Evolutionary conservation across 1,139 yeast species (phyloP).

Genomic region (Saccharomyces pastorianus): DNA sequence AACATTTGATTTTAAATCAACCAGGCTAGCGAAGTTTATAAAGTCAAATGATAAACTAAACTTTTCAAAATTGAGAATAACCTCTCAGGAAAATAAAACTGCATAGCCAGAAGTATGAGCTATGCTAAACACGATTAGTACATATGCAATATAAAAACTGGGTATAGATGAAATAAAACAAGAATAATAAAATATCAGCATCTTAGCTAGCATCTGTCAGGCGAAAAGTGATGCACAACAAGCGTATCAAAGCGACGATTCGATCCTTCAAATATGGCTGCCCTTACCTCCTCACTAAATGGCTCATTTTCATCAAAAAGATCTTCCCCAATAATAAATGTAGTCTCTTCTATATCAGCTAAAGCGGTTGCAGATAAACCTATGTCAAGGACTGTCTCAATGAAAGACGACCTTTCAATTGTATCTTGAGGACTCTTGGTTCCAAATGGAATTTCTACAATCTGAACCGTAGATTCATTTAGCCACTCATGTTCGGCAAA

Average conservation of each 20-base stretch:
- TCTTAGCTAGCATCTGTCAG: not conserved
- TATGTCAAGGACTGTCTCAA: slow-evolving; percentile 15
- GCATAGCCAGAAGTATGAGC: not conserved
- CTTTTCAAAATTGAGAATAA: slow-evolving; percentile 28
- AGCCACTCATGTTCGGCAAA: slow-evolving; percentile 19
- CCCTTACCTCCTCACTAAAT: slow-evolving; percentile 19
- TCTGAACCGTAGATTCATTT: slow-evolving; percentile 10
- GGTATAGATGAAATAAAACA: not conserved
- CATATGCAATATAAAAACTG: not conserved
- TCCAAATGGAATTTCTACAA: slow-evolving; percentile 8
- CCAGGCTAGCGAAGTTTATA: slow-evolving; percentile 55
- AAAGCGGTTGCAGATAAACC: slow-evolving; percentile 10
- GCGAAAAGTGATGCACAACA: slow-evolving; percentile 17
- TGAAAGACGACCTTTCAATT: slow-evolving; percentile 8
- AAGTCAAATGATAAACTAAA: slow-evolving; percentile 40
- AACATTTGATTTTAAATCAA: slow-evolving; percentile 51
- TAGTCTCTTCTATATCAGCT: slow-evolving; percentile 21
- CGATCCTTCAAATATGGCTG: slow-evolving; percentile 17
- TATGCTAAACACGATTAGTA: not conserved
- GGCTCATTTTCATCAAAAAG: slow-evolving; percentile 14
- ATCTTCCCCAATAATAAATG: slow-evolving; percentile 24
- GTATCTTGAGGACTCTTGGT: slow-evolving; percentile 8
- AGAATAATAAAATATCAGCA: not conserved
- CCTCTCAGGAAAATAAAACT: slow-evolving; percentile 17
- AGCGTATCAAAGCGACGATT: slow-evolving; percentile 21